Evolutionary conservation across 179 eudicot genomes (phyloP), one percentile per base, ranked within the genome.

Genomic region (Dionaea muscipula): DNA sequence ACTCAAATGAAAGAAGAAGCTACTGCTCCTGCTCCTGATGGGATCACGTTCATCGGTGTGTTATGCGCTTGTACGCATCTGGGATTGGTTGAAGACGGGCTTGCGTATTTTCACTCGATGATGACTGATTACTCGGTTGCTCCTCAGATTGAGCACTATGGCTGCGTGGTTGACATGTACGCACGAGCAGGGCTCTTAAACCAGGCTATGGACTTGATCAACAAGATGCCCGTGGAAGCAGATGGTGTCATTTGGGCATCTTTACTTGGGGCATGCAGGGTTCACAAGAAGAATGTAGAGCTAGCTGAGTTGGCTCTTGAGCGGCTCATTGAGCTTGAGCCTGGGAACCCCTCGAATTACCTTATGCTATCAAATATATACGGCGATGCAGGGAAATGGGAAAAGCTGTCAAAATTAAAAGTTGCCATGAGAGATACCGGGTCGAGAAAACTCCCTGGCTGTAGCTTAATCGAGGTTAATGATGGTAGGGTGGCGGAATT

Each of bases 31-130:
- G 63, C 61, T 60, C 89, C 89, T 20, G 89, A 86, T 61, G 80
- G 68, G 18, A 73, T 84, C 45, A 86, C 89, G 48, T 81, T 84
- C 59, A 60, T 86, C 14, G 81, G 84, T 50, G 70, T 84, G 53
- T 60, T 86, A n/a, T 75, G 78, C 65, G 89, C 89, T 41, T 86
- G 89, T 74, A 77, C 94, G 52, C 94, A 86, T 69, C 59, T 81
- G 75, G 94, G 94, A 11, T 68, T 77, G 43, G 78, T 81, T 38
- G 57, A 77, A 16, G 71, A 62, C 53, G 95, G 94, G 49, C 64
- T 81, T 45, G 50, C 58, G 17, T 70, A 81, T 67, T 86, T 81
- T 45, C 56, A 62, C 25, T 73, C 78, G 25, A 84, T 86, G 25
- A 84, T 86, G 95, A 60, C 56, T 26, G 68, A 65, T 25, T 75